phyloP scores from a whole-genome alignment of 1,139 yeast species.

The Casaregolazyma suthepensis region DNA sequence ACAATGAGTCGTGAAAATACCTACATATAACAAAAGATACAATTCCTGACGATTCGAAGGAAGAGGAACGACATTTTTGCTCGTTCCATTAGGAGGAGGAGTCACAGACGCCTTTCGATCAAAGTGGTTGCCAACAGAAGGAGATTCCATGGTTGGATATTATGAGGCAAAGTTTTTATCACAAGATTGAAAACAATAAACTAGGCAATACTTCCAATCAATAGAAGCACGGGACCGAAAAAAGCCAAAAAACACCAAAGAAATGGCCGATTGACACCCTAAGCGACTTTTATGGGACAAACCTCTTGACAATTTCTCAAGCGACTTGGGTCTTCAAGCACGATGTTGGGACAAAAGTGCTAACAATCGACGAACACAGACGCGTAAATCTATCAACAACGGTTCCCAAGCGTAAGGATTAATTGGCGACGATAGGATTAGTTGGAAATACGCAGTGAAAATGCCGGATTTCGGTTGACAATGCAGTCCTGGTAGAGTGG shows the following conservation, averaged over 20 bases:
- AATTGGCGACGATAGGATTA: background rate
- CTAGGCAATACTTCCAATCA: background rate
- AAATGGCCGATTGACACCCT: background rate
- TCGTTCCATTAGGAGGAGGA: conserved; percentile 2
- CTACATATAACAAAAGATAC: conserved; percentile 31
- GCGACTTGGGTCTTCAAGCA: background rate
- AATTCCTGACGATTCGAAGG: conserved; percentile 34
- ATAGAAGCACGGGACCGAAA: background rate
- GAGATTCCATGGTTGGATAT: conserved; percentile 2
- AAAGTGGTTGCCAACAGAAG: background rate
- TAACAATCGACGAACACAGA: background rate
- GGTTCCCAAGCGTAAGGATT: background rate
- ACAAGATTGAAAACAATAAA: background rate
- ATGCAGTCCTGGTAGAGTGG: background rate
- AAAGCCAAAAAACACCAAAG: background rate
- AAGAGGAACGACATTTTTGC: conserved; percentile 15
- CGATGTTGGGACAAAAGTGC: background rate
- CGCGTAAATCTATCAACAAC: background rate
- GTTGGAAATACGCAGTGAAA: background rate
- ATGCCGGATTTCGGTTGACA: background rate
- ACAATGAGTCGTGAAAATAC: conserved; percentile 11
- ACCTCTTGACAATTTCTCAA: background rate
- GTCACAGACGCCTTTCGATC: conserved; percentile 1
- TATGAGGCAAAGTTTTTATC: background rate
- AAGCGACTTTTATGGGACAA: background rate